These are phyloP conservation scores for Myochromella boudieri DNA, from an alignment of 768 basidiomycete species.

Conservation along the genomic window DNA sequence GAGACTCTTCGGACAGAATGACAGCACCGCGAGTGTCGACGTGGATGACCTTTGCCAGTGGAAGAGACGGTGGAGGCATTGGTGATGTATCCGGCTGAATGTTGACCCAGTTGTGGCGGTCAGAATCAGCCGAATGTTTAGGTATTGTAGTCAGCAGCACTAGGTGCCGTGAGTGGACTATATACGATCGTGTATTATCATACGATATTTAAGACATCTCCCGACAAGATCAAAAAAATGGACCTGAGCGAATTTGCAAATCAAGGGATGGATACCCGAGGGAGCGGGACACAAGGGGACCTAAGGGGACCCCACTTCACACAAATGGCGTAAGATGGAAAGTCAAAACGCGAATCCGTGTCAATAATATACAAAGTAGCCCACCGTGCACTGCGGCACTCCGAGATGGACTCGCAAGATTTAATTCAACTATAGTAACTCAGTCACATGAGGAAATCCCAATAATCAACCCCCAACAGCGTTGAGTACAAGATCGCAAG, in stretches of 20 bases:
- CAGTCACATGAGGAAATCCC: neutral
- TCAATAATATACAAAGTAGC: no score
- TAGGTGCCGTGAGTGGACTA: no score
- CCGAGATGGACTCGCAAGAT: constrained; percentile 11
- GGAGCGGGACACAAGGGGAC: neutral
- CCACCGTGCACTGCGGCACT: no score
- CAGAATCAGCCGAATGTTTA: constrained; percentile 1
- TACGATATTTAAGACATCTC: constrained; percentile 25
- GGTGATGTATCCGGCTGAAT: constrained; percentile 6
- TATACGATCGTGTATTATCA: constrained; percentile 21
- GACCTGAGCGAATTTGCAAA: constrained; percentile 12
- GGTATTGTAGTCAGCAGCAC: constrained; percentile 10
- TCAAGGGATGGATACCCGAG: no score
- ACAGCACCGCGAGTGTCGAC: constrained; percentile 94
- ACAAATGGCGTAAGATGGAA: no score
- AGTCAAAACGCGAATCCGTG: constrained; percentile 3
- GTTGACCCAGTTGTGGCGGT: constrained; percentile 13
- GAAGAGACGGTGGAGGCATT: constrained; percentile 64
- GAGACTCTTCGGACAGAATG: constrained; percentile 92
- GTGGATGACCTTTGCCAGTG: constrained; percentile 83
- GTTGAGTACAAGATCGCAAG: constrained; percentile 83
- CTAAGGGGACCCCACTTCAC: no score
- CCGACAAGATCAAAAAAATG: constrained; percentile 15
- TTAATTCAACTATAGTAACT: constrained; percentile 15
- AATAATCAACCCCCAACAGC: constrained; percentile 71